Evolutionary conservation across 257 asterid genomes (phyloP), one percentile per base, ranked within the genome.

Genomic region (Fraxinus quadrangulata): DNA sequence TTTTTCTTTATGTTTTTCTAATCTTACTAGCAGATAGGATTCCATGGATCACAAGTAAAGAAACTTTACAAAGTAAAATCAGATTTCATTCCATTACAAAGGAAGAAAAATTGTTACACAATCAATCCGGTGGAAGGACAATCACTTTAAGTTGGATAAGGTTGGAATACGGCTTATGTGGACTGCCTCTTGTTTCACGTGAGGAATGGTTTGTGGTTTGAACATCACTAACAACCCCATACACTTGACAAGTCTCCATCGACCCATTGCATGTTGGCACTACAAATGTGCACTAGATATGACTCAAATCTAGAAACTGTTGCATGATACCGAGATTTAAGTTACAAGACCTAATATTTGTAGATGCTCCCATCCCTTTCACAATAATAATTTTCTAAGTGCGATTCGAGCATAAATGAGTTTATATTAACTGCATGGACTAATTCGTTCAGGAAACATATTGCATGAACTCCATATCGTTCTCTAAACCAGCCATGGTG

Each of bases 391-490:
- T 9, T 11, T 34, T 74, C 59, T 19, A 10, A 9, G 42, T 47
- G 12, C 2, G 13, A 74, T n/a, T 34, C 1, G 7, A 21, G 33
- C 71, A 21, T 16, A 37, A 5, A 13, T 61, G 23, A 37, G 16
- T 56, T 39, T 71, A 19, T 42, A 21, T 2, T 5, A 9, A 42
- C 8, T 1, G 0, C 16, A 33, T 34, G 23, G 28, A 19, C 28
- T 13, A 30, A 5, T 11, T 33, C 0, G 31, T 33, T 87, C 49
- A 89, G 26, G 89, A 86, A 71, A 91, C 96, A 70, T 89, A 91
- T 34, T 95, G 97, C 93, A 89, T 86, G 69, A 90, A 90, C 78
- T 95, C 99, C 78, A 56, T 45, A 78, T 95, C 99, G n/a, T 81
- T 83, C 82, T 90, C 93, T 2, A 95, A 83, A 23, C 73, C 93